A percentile compares a stretch with the other conserved stretches of the same genome.
Conservation (phyloP, 2,329 filamentous ascomycete genomes). For the Aspergillus sp. region DNA sequence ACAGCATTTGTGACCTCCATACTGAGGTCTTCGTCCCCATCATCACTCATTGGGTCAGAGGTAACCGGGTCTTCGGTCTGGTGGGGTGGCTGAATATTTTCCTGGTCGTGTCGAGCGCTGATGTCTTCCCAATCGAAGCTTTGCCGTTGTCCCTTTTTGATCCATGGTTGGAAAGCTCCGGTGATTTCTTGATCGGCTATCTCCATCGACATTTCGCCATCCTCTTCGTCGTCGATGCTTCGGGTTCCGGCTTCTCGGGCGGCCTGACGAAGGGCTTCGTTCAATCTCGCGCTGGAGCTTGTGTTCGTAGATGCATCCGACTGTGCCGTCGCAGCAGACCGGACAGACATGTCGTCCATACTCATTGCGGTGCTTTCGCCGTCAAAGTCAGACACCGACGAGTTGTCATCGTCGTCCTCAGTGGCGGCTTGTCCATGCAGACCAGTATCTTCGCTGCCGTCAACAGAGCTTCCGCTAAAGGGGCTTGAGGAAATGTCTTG, state of each 20-base stretch:
- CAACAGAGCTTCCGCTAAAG: slow-evolving; percentile 61
- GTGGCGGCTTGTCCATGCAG: slow-evolving; percentile 35
- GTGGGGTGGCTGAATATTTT: slow-evolving; percentile 41
- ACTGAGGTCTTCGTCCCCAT: slow-evolving; percentile 68
- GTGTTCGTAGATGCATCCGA: slow-evolving; percentile 51
- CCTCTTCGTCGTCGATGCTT: slow-evolving; percentile 57
- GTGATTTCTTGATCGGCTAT: slow-evolving; percentile 62
- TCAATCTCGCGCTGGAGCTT: slow-evolving; percentile 69
- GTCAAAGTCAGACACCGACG: slow-evolving; percentile 51
- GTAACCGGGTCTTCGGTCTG: slow-evolving; percentile 4
- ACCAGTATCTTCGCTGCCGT: slow-evolving; percentile 44
- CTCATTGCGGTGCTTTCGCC: slow-evolving; percentile 78
- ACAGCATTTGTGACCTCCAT: slow-evolving; percentile 91
- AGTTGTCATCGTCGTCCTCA: slow-evolving; percentile 40
- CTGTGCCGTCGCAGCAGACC: slow-evolving; percentile 61
- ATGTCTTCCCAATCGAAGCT: slow-evolving; percentile 43
- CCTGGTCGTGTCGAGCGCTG: slow-evolving; percentile 44
- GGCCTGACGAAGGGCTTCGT: slow-evolving; percentile 74
- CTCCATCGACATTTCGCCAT: slow-evolving; percentile 76
- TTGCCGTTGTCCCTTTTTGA: slow-evolving; percentile 41
- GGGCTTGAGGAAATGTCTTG: slow-evolving; percentile 73
- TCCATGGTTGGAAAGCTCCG: slow-evolving; percentile 49
- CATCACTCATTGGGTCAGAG: slow-evolving; percentile 33
- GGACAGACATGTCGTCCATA: slow-evolving; percentile 72
- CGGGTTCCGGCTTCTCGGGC: slow-evolving; percentile 72